A percentile compares a stretch with the other conserved stretches of the same genome.
Conservation (phyloP, 2,329 filamentous ascomycete genomes). For the Coniochaeta sp. region DNA sequence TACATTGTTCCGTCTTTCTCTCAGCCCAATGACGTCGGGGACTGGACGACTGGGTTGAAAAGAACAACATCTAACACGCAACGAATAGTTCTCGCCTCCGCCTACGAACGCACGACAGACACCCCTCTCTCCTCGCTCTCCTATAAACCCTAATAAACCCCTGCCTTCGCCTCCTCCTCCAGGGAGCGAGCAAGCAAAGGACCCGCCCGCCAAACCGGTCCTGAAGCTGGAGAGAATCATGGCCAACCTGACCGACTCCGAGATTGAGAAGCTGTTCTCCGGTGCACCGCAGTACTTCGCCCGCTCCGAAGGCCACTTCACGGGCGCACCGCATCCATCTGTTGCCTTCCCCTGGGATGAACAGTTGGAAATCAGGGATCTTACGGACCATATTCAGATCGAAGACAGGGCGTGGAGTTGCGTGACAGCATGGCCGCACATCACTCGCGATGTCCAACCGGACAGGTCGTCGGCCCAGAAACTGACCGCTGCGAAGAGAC, state of each 20-base stretch:
- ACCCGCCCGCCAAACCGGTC: constrained; percentile 31
- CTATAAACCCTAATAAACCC: constrained; percentile 46
- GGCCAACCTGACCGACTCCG: constrained; percentile 47
- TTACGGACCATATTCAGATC: constrained; percentile 57
- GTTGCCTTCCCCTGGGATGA: constrained; percentile 63
- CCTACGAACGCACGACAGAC: background rate
- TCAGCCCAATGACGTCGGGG: background rate
- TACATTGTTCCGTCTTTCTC: background rate
- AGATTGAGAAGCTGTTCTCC: constrained; percentile 64
- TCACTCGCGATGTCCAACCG: constrained; percentile 41
- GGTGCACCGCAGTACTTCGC: constrained; percentile 68
- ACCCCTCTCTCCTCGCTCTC: constrained; percentile 24
- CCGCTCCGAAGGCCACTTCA: constrained; percentile 50
- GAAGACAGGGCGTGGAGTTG: constrained; percentile 56
- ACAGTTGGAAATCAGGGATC: constrained; percentile 50
- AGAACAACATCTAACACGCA: background rate
- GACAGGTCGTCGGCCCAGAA: constrained; percentile 35
- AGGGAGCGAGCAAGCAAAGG: constrained; percentile 31
- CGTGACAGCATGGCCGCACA: constrained; percentile 55
- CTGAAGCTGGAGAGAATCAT: constrained; percentile 51
- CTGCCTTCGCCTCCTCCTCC: constrained; percentile 44
- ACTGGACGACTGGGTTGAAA: background rate
- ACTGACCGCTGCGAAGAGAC: constrained; percentile 34
- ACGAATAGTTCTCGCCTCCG: background rate
- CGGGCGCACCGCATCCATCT: constrained; percentile 52